phyloP scores from a whole-genome alignment of 2,329 filamentous ascomycete species.

The Cercospora sp. region DNA sequence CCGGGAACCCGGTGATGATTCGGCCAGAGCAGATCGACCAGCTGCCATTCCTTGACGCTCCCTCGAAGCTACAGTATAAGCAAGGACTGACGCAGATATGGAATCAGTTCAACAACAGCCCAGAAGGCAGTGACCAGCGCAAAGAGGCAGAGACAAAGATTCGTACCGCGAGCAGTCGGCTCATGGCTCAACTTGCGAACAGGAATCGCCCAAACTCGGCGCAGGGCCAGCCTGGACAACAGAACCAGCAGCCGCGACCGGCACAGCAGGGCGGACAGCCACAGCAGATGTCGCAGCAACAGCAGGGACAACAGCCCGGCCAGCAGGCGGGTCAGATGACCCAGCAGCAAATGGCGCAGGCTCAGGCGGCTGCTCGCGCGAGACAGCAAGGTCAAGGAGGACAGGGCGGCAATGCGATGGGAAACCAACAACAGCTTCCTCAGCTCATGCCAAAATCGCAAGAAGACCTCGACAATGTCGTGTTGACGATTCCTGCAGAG shows the following conservation, averaged over 20 bases:
- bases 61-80: constrained; percentile 58
- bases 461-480: constrained; percentile 15
- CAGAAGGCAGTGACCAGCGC: constrained; percentile 51
- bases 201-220: constrained; percentile 27
- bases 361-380: constrained; percentile 16
- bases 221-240: constrained; percentile 19
- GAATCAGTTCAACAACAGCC: constrained; percentile 52
- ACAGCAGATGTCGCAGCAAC: constrained; percentile 15
- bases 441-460: constrained; percentile 17
- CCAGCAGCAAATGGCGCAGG: constrained; percentile 18
- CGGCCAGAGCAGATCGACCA: constrained; percentile 55
- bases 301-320: constrained; percentile 8
- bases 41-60: constrained; percentile 54
- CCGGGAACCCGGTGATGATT: constrained; percentile 38
- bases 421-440: constrained; percentile 1
- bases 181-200: constrained; percentile 39
- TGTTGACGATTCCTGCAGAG: constrained; percentile 14
- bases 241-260: constrained; percentile 14
- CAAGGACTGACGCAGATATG: constrained; percentile 56
- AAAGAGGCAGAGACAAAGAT: constrained; percentile 56
- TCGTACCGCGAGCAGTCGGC: constrained; percentile 47
- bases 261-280: constrained; percentile 23
- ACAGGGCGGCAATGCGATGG: constrained; percentile 10
- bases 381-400: constrained; percentile 18
- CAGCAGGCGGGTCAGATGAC: constrained; percentile 9